phyloP scores from a whole-genome alignment of 352 stramenopile species.

The Globisporangium solare region DNA sequence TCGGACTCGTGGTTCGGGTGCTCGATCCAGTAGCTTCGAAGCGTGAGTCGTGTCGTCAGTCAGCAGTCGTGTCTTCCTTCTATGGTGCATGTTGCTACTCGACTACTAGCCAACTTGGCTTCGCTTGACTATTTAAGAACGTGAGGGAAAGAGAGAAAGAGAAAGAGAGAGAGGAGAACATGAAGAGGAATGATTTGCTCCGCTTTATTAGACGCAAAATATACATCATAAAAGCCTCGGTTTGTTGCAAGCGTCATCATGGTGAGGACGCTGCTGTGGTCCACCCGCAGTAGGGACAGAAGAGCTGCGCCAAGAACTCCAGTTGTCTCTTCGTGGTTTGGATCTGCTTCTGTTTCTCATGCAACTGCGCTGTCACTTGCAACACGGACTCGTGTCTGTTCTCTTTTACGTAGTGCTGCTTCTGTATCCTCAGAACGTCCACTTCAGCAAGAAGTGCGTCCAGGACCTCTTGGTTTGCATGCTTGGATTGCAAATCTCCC shows the following conservation, averaged over 20 bases:
- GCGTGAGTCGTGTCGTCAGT: not conserved
- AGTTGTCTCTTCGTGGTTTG: constrained; percentile 22
- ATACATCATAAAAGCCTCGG: not conserved
- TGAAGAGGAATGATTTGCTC: not conserved
- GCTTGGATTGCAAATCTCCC: constrained; percentile 20
- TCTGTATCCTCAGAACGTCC: constrained; percentile 18
- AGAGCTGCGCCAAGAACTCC: constrained; percentile 30
- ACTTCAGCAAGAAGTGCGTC: constrained; percentile 16
- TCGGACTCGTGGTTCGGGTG: constrained; percentile 65
- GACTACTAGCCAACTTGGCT: not conserved
- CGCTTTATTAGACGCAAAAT: constrained; percentile 1
- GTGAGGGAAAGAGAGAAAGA: not conserved
- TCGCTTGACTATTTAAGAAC: constrained; percentile 5
- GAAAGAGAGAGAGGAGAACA: not conserved
- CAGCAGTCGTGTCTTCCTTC: not conserved
- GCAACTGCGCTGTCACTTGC: constrained; percentile 23
- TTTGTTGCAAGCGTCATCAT: not conserved
- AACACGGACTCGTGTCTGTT: constrained; percentile 32
- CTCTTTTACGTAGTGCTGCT: constrained; percentile 22
- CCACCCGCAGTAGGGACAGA: constrained; percentile 48
- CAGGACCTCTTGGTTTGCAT: constrained; percentile 24
- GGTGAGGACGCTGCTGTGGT: not conserved
- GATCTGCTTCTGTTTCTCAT: constrained; percentile 19
- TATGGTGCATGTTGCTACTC: not conserved
- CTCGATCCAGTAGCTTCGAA: constrained; percentile 42